Evolutionary conservation across 2,329 filamentous ascomycete genomes (phyloP).

Genomic region (Fusarium sp.): DNA sequence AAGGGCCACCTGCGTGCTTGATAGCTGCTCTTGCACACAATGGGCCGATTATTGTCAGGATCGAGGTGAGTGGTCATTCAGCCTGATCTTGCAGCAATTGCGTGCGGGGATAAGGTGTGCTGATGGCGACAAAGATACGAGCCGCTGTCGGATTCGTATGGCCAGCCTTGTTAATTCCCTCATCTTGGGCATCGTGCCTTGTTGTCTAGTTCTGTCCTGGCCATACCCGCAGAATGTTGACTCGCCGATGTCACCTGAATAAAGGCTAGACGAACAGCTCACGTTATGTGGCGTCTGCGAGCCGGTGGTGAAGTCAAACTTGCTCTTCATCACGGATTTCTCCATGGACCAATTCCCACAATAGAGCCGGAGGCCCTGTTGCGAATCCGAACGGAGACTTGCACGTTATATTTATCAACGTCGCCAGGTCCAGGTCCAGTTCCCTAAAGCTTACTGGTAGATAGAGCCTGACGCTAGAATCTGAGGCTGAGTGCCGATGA

Average conservation of each 20-base stretch:
- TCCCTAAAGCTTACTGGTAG: slow-evolving; percentile 3
- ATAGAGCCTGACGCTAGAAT: slow-evolving; percentile 6
- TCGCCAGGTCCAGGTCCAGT: not conserved
- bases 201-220: slow-evolving; percentile 21
- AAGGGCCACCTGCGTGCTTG: slow-evolving; percentile 1
- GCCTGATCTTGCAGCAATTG: slow-evolving; percentile 29
- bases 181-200: slow-evolving; percentile 26
- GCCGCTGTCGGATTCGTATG: slow-evolving; percentile 31
- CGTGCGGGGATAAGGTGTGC: slow-evolving; percentile 24
- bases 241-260: slow-evolving; percentile 29
- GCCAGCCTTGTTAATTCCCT: slow-evolving; percentile 36
- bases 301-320: not conserved
- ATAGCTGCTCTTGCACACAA: not conserved
- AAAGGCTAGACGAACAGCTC: slow-evolving; percentile 14
- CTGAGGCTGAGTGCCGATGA: slow-evolving; percentile 27
- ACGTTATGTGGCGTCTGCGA: slow-evolving; percentile 8
- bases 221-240: slow-evolving; percentile 32
- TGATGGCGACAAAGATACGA: slow-evolving; percentile 31
- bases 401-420: slow-evolving; percentile 31
- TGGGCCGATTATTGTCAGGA: slow-evolving; percentile 7
- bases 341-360: slow-evolving; percentile 18
- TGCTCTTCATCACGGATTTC: slow-evolving; percentile 3
- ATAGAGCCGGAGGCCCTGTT: slow-evolving; percentile 3
- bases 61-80: slow-evolving; percentile 19
- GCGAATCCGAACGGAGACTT: slow-evolving; percentile 25